phyloP scores from a whole-genome alignment of 208 protist genomes.

The Leishmania amazonensis region DNA sequence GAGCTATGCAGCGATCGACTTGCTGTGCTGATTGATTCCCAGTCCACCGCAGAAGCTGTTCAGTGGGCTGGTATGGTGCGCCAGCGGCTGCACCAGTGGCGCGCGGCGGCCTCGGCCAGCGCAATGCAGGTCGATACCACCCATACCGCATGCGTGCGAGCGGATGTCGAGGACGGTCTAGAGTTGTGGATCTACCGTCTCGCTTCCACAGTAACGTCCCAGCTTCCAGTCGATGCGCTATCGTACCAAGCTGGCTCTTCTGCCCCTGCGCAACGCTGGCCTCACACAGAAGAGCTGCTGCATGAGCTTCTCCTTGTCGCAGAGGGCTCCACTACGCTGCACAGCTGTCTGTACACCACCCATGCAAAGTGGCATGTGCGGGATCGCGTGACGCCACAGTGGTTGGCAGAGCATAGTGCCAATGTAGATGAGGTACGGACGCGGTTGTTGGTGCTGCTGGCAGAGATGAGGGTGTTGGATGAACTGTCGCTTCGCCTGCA shows the following conservation, averaged over 20 bases:
- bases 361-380: conserved; percentile 19
- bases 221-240: not conserved
- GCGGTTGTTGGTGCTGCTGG: conserved; percentile 18
- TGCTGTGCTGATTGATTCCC: not conserved
- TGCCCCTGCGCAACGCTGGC: not conserved
- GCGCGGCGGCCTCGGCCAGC: not conserved
- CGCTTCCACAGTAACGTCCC: not conserved
- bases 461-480: conserved; percentile 16
- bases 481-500: conserved; percentile 1
- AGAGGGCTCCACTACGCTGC: conserved; percentile 10
- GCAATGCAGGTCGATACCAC: conserved; percentile 1
- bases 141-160: conserved; percentile 6
- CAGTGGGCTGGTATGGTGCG: conserved; percentile 14
- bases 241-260: not conserved
- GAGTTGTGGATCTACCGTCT: conserved; percentile 18
- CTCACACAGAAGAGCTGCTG: not conserved
- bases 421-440: conserved; percentile 28
- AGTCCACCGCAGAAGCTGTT: conserved; percentile 8
- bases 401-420: conserved; percentile 26
- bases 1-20: conserved; percentile 24
- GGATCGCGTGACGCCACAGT: conserved; percentile 25
- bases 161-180: conserved; percentile 7
- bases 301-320: conserved; percentile 14
- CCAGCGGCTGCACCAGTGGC: conserved; percentile 16
- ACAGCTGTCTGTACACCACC: conserved; percentile 1